Evolutionary conservation across 495 filamentous ascomycete species (phyloP).

Genomic region (Aspergillus olivimuriae): DNA sequence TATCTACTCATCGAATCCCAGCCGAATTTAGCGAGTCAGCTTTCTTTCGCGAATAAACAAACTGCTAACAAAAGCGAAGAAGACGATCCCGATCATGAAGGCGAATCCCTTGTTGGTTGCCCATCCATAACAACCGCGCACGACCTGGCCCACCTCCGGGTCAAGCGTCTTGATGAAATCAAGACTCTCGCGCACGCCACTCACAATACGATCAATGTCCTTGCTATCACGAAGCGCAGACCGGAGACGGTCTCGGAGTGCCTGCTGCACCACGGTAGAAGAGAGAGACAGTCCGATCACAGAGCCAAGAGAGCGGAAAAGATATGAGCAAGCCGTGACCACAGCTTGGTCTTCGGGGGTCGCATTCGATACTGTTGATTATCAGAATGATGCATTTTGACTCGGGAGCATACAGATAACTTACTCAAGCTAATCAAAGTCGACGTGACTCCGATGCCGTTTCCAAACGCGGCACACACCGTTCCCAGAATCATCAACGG

Average conservation of each 20-base stretch:
- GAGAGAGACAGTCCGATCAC: conserved; percentile 66
- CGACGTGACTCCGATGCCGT: conserved; percentile 65
- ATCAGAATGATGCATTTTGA: too few relatives aligned
- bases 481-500: conserved; percentile 52
- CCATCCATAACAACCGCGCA: conserved; percentile 63
- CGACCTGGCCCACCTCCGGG: conserved; percentile 50
- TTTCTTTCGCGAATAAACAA: conserved; percentile 40
- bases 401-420: conserved; percentile 12
- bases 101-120: conserved; percentile 43
- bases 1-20: not conserved
- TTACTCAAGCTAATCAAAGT: conserved; percentile 57
- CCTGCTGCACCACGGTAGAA: conserved; percentile 68
- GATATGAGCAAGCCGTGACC: conserved; percentile 77
- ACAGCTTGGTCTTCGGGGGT: conserved; percentile 64
- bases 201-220: conserved; percentile 64
- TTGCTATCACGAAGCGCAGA: conserved; percentile 46
- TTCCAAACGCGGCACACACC: conserved; percentile 48
- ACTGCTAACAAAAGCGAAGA: conserved; percentile 40
- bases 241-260: conserved; percentile 53
- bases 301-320: conserved; percentile 79
- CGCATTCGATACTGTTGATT: conserved; percentile 70
- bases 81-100: conserved; percentile 37
- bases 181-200: conserved; percentile 65
- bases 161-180: conserved; percentile 65
- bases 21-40: conserved; percentile 23